These are phyloP conservation scores for Phytophthora sojae DNA, from an alignment of 352 stramenopile species.

Conservation along the genomic window DNA sequence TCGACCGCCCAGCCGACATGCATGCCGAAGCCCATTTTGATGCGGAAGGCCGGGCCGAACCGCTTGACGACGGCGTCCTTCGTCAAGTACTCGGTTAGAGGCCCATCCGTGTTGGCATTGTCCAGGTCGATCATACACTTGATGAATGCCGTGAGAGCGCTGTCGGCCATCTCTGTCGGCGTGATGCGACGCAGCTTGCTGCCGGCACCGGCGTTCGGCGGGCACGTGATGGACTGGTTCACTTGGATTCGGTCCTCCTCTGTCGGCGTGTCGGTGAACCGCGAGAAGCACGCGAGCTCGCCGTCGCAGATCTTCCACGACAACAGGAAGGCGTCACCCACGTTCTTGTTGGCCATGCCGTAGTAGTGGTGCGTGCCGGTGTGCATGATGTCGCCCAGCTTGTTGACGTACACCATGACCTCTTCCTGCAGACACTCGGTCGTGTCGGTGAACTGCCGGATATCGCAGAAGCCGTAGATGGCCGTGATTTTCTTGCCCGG, in stretches of 20 bases:
- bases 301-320: constrained; percentile 94
- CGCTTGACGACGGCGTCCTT: constrained; percentile 82
- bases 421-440: constrained; percentile 93
- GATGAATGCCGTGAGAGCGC: constrained; percentile 95
- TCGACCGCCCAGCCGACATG: constrained; percentile 97
- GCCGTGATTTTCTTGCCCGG: constrained; percentile 93
- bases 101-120: constrained; percentile 81
- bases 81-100: constrained; percentile 74
- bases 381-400: constrained; percentile 91
- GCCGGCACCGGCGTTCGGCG: constrained; percentile 68
- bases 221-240: constrained; percentile 75
- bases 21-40: constrained; percentile 96
- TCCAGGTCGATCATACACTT: constrained; percentile 93
- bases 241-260: constrained; percentile 79
- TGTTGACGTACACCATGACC: constrained; percentile 94
- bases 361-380: constrained; percentile 87
- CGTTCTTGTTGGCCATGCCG: constrained; percentile 90
- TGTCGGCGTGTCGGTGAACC: constrained; percentile 80
- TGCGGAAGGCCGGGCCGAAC: constrained; percentile 81
- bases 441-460: constrained; percentile 94
- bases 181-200: constrained; percentile 75
- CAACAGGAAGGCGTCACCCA: constrained; percentile 94
- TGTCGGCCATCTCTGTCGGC: constrained; percentile 93
- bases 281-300: constrained; percentile 78
- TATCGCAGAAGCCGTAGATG: constrained; percentile 96